These are phyloP conservation scores for Mycena kentingensis DNA, from an alignment of 768 basidiomycete species.

Conservation along the genomic window DNA sequence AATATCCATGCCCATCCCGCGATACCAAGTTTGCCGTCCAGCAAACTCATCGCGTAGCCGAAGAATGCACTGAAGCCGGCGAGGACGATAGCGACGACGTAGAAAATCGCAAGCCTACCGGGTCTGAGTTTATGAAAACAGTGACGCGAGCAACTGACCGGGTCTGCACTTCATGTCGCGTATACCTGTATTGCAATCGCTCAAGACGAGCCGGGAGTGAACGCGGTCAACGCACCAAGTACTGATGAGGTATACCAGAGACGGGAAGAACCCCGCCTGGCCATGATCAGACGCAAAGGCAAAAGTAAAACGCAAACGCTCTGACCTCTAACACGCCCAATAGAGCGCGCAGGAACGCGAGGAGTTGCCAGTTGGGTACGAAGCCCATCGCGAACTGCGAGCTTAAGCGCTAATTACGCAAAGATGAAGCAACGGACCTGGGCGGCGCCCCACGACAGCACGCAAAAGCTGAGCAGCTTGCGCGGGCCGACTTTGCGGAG, in stretches of 20 bases:
- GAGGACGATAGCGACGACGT: constrained; percentile 43
- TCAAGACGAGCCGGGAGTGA: neutral
- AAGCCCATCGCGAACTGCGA: constrained; percentile 49
- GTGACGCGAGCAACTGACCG: constrained; percentile 32
- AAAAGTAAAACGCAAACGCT: neutral
- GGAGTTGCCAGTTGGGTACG: constrained; percentile 42
- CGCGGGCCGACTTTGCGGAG: constrained; percentile 46
- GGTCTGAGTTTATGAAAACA: neutral
- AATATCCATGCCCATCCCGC: constrained; percentile 59
- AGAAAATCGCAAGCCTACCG: constrained; percentile 49
- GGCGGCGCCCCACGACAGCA: constrained; percentile 46
- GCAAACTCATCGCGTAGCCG: constrained; percentile 44
- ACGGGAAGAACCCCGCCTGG: constrained; percentile 54
- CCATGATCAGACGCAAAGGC: neutral
- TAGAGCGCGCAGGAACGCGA: constrained; percentile 42
- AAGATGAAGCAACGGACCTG: constrained; percentile 7
- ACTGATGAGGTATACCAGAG: constrained; percentile 49
- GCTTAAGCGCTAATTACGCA: neutral
- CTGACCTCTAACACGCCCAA: constrained; percentile 51
- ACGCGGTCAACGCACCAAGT: constrained; percentile 40
- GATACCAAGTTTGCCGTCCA: constrained; percentile 43
- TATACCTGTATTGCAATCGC: constrained; percentile 41
- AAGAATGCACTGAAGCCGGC: constrained; percentile 53
- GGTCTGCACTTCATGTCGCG: constrained; percentile 52
- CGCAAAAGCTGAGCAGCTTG: constrained; percentile 44